phyloP scores from a whole-genome alignment of 345 rosid genomes.

The Salix udensis region DNA sequence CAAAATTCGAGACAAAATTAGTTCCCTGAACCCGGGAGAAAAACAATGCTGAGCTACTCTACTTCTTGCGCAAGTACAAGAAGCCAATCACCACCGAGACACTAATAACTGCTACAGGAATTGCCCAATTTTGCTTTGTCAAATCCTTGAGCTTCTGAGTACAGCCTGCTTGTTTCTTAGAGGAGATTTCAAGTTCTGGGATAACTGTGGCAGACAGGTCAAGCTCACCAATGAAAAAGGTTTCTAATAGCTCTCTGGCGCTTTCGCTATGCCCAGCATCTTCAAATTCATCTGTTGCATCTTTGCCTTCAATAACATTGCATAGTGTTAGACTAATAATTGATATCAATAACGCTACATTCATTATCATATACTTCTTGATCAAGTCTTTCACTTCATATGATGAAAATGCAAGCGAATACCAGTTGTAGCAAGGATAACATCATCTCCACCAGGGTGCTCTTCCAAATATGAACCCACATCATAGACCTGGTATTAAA shows the following conservation, averaged over 20 bases:
- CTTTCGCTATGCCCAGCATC: conserved; percentile 77
- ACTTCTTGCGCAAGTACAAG: conserved; percentile 59
- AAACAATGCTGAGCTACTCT: conserved; percentile 11
- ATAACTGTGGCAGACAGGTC: conserved; percentile 43
- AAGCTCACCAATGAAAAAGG: conserved; percentile 72
- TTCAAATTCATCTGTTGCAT: conserved; percentile 81
- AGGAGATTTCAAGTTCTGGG: conserved; percentile 65
- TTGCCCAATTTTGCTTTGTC: conserved; percentile 63
- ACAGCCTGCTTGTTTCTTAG: conserved; percentile 35
- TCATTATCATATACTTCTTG: background rate
- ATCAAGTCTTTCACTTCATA: background rate
- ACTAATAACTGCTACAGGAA: conserved; percentile 55
- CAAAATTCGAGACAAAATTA: conserved; percentile 16
- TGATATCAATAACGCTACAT: background rate
- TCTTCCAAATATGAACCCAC: conserved; percentile 79
- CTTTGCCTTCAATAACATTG: conserved; percentile 51
- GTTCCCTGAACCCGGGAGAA: background rate
- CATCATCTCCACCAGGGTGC: conserved; percentile 96
- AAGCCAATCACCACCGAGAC: conserved; percentile 61
- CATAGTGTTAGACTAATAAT: conserved; percentile 11
- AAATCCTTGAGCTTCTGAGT: conserved; percentile 44
- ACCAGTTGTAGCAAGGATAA: conserved; percentile 68
- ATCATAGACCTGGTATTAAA: conserved; percentile 64
- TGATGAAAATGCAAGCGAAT: conserved; percentile 9
- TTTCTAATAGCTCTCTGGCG: conserved; percentile 65